A percentile compares a stretch with the other conserved stretches of the same genome.
Conservation (phyloP, 2,329 filamentous ascomycete genomes). For the Zasmidium citrigriseum region DNA sequence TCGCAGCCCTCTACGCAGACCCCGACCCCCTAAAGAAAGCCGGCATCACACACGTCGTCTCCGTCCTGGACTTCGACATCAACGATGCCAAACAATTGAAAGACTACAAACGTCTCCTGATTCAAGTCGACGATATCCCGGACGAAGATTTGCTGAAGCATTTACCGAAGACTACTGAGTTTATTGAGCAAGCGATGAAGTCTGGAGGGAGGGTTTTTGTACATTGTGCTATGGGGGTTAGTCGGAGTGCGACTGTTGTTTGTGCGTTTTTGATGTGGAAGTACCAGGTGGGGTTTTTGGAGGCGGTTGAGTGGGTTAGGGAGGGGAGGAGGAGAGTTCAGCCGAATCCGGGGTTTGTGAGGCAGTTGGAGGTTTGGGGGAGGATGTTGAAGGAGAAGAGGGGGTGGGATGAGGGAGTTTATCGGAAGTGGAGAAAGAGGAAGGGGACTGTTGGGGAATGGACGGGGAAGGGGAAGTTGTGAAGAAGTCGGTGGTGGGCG, state of each 20-base stretch:
- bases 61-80: conserved; percentile 66
- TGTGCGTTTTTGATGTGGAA: conserved; percentile 77
- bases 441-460: not conserved
- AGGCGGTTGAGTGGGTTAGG: conserved; percentile 70
- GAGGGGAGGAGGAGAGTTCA: conserved; percentile 72
- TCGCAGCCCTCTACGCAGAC: conserved; percentile 43
- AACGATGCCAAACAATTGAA: conserved; percentile 38
- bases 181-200: conserved; percentile 74
- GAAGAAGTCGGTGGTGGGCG: not conserved
- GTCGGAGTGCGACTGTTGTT: conserved; percentile 78
- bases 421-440: conserved; percentile 2
- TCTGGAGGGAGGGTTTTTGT: conserved; percentile 62
- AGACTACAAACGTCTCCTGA: conserved; percentile 24
- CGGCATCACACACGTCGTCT: conserved; percentile 84
- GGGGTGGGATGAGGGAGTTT: conserved; percentile 19
- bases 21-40: conserved; percentile 58
- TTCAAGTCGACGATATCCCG: conserved; percentile 85
- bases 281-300: conserved; percentile 50
- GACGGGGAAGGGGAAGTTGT: conserved; percentile 1
- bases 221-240: conserved; percentile 91
- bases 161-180: conserved; percentile 67
- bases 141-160: conserved; percentile 81
- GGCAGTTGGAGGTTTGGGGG: conserved; percentile 81
- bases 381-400: conserved; percentile 58
- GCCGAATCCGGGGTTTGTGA: conserved; percentile 87